Evolutionary conservation across 805 yeast genomes (phyloP).

Genomic region (Zygotorulaspora sp.): DNA sequence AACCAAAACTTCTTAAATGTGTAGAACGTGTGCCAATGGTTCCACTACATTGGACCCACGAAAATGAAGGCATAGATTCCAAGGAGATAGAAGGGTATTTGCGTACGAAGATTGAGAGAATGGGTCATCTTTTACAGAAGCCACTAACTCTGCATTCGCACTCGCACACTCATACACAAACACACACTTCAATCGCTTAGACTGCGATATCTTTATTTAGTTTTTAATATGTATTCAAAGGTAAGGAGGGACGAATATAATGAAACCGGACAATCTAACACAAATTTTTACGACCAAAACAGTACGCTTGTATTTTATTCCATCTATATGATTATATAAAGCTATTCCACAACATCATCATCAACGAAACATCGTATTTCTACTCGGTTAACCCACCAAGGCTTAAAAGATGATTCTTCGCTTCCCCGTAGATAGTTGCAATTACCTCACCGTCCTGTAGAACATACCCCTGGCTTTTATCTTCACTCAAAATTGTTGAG

Average conservation of each 20-base stretch:
- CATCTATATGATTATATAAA: neutral
- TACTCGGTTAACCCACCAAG: constrained; percentile 16
- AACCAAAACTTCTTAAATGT: constrained; percentile 69
- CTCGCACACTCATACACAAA: constrained; percentile 11
- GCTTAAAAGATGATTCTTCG: constrained; percentile 31
- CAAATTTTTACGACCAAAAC: too few relatives aligned
- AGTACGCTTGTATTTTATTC: too few relatives aligned
- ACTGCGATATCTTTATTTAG: too few relatives aligned
- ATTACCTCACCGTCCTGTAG: constrained; percentile 35
- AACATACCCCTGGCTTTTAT: constrained; percentile 36
- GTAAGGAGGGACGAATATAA: too few relatives aligned
- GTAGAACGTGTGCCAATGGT: constrained; percentile 93
- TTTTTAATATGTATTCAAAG: too few relatives aligned
- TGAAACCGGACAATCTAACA: too few relatives aligned
- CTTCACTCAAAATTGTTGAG: constrained; percentile 37
- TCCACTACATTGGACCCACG: constrained; percentile 81
- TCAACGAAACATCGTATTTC: neutral
- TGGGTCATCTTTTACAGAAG: constrained; percentile 84
- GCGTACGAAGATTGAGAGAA: constrained; percentile 89
- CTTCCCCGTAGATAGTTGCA: constrained; percentile 40
- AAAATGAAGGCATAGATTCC: constrained; percentile 64
- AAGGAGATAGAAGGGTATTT: constrained; percentile 89
- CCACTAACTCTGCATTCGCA: constrained; percentile 35
- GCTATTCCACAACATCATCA: neutral
- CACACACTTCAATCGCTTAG: neutral